Base-by-base conservation (phyloP, 208 protist species). In the Trypanosoma brucei region DNA sequence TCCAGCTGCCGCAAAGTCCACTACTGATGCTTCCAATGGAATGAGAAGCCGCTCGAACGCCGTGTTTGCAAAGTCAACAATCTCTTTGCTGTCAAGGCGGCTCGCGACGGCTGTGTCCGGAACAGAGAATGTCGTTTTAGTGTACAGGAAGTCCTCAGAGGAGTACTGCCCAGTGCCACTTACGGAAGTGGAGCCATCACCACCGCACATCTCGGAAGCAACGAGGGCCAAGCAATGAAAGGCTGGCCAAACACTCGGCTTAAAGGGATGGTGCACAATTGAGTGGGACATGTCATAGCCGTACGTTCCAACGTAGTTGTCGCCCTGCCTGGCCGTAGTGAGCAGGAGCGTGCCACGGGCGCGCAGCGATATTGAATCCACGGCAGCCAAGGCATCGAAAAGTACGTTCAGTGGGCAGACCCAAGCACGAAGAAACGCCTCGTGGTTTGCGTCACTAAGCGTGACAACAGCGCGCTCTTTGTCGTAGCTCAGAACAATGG, bases 211-310 rank as follows among this genome's bases (percentile, higher is more conserved):
- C 75, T 94, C 84, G 38, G 91, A 91, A 58, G 85, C 78, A 31
- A 89, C 86, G n/a, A 96, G 79, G 36, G 91, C 87, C 14, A 94
- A 58, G 72, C 84, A 91, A 33, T 77, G 70, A 72, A 79, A 88
- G 31, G 72, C 59, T 31, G 91, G 67, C 44, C 86, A 93, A 44
- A 96, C 83, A 54, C 83, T 91, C 38, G 81, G 87, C 67, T 85
- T 90, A 70, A 96, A 96, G 8, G 91, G 91, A 73, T 96, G 91
- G 63, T 92, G 79, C 53, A 94, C 84, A 2, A 91, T 68, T 13
- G 84, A 75, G 69, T 92, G 85, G 9, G 75, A 74, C 74, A 93
- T 83, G 67, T 94, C 88, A 73, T 89, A 92, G 22, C 83, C 86
- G 56, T 81, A 81, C 34, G 78, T 86, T 76, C 88, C 87, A 33